Evolutionary conservation across 108 stramenopile genomes (phyloP), one percentile per base, ranked within the genome.

Genomic region (Parietichytrium sp.): DNA sequence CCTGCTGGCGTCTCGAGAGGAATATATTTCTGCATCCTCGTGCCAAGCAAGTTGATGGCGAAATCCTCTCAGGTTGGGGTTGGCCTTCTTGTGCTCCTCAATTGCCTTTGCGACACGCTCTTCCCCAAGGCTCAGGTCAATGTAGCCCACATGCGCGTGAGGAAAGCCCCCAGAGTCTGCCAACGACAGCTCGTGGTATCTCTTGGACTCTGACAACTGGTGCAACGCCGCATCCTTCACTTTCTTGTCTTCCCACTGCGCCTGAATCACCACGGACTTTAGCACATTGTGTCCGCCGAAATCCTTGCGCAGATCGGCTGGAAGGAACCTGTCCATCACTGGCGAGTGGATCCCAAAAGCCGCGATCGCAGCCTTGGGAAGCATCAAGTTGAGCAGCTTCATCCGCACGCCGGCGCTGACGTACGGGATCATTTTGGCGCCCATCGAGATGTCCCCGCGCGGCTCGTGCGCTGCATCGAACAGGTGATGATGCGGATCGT

Each of bases 401-500:
- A 7, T 29, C 6, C 29, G 8, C 52, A 8, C 52, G 52, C 52
- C n/a, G 18, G 16, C 49, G 18, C n/a, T n/a, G 1, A 16, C n/a
- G 49, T n/a, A 16, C 49, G 16, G 16, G 49, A 16, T 50, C n/a
- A n/a, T n/a, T 16, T 50, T 29, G 20, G 52, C 27, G 12, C 27
- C 52, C 27, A 29, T 53, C 52, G 52, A 7, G 15, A 53, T 15
- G 52, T 29, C 52, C 8, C n/a, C n/a, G n/a, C n/a, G n/a, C n/a
- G n/a, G n/a, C n/a, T n/a, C 52, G 52, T 15, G 8, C 8, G 29
- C 15, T 27, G 29, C 25, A 29, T 53, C 29, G 61, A 72, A 72
- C 38, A 72, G 42, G 61, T 72, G 61, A 27, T 72, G 61, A 42
- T 72, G 61, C 61, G 61, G 61, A 42, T 72, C 61, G 38, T 45